Percentiles rank a stretch among this genome's conserved stretches.
Conservation (phyloP, 345 rosid genomes). For the Turnera subulata region DNA sequence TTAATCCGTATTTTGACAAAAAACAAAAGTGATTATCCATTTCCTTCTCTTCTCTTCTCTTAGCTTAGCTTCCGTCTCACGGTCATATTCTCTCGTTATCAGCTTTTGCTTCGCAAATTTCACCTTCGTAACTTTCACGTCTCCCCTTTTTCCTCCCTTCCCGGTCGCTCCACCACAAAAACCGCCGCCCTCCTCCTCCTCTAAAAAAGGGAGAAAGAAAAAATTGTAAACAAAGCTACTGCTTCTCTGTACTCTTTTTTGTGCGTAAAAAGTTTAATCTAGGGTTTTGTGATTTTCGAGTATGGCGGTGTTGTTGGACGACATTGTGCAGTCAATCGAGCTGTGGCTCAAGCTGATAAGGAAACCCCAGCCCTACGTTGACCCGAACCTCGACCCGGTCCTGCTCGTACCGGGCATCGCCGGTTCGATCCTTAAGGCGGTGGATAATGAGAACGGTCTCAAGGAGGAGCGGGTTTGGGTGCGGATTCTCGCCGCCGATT, state of each 20-base stretch:
- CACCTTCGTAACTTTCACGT: not conserved
- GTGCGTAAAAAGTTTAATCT: not conserved
- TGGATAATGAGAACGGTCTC: constrained; percentile 50
- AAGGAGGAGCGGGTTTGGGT: constrained; percentile 85
- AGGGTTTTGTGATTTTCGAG: not conserved
- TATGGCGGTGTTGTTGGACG: constrained; percentile 72
- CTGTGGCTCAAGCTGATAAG: constrained; percentile 52
- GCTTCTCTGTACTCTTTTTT: not conserved
- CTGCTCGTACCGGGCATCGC: constrained; percentile 88
- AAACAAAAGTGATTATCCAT: too few species aligned
- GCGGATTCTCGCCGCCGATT: constrained; percentile 77
- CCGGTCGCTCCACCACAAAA: not conserved
- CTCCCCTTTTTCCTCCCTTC: too few species aligned
- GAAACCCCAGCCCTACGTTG: constrained; percentile 56
- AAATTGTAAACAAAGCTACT: too few species aligned
- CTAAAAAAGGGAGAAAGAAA: not conserved
- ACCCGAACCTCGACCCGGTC: constrained; percentile 87
- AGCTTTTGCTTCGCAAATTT: too few species aligned
- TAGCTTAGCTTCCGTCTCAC: too few species aligned
- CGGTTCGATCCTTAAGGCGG: constrained; percentile 75
- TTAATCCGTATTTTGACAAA: too few species aligned
- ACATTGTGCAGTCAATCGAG: constrained; percentile 69
- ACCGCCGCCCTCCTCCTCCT: not conserved
- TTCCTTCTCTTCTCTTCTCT: too few species aligned
- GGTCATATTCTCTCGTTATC: too few species aligned